Evolutionary conservation across 1,284 basidiomycete genomes (phyloP), one percentile per base, ranked within the genome.

Genomic region (Neonothopanus nambi): DNA sequence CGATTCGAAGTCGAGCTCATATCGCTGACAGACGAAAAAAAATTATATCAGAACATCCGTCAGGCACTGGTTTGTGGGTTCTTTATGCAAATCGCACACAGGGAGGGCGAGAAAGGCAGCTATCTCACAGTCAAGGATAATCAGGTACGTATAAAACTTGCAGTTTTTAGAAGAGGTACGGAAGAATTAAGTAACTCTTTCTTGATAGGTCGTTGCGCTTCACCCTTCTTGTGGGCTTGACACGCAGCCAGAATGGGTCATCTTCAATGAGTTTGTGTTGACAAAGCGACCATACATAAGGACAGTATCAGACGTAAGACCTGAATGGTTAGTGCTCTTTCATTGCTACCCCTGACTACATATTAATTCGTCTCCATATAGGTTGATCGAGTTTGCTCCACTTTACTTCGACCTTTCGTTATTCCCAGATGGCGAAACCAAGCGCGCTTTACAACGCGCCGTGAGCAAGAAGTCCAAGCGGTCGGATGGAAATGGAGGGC

Each of bases 51-150:
- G 55, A 89, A 91, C 63, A 88, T 99, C 56, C 85, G 93, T 26
- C 87, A 89, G 70, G 88, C 91, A 1, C 78, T 99, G 41, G 89
- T 93, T 0, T 92, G 89, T 65, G 96, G 95, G 0, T 99, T 94
- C 80, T 99, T 99, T 75, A 98, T 98, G 96, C 96, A 98, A 69
- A 87, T 96, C 7, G 96, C 95, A 5, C 94, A 98, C 71, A 93
- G 93, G 69, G 92, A 95, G 65, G 93, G 93, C n/a, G 91, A 93
- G 64, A 94, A 93, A 75, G 85, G 85, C 2, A 81, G 76, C 55
- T 95, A 95, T 68, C 66, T 87, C 59, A 98, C 95, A 0, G 86
- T 97, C 59, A 98, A 98, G 74, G 95, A 98, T 68, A 93, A 95
- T 65, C 93, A 95, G 75, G 86, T 82, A 59, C 45, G 77, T 66